Percentiles rank a stretch among this genome's conserved stretches.
Evolutionary conservation across 768 basidiomycete species (phyloP).

Genomic region (Hortiboletus flavorubellus): DNA sequence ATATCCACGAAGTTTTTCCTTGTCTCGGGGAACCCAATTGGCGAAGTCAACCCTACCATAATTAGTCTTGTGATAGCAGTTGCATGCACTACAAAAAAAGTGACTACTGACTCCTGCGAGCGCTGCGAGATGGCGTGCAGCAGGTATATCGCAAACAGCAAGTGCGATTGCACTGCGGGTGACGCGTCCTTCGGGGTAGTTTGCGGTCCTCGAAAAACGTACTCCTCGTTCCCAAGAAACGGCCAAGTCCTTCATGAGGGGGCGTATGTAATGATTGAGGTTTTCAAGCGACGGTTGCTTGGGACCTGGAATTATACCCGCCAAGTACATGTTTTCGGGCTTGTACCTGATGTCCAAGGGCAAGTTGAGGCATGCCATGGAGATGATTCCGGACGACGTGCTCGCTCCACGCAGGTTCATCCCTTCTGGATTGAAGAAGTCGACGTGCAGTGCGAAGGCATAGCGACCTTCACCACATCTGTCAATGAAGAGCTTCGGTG

Average conservation of each 20-base stretch:
- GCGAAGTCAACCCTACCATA: constrained; percentile 6
- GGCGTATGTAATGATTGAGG: constrained; percentile 35
- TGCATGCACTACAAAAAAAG: constrained; percentile 31
- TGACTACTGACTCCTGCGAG: constrained; percentile 12
- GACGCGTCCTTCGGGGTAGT: constrained; percentile 13
- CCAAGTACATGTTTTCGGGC: constrained; percentile 38
- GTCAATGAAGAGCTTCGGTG: constrained; percentile 4
- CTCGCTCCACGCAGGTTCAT: constrained; percentile 27
- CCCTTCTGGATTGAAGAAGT: constrained; percentile 36
- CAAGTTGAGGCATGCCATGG: constrained; percentile 21
- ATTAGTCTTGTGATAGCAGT: constrained; percentile 18
- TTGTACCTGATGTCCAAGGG: constrained; percentile 21
- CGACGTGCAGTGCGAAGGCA: constrained; percentile 30
- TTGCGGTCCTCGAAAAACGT: constrained; percentile 15
- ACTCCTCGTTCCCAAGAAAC: constrained; percentile 32
- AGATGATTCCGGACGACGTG: constrained; percentile 18
- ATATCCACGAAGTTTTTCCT: background rate
- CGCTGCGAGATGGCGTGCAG: constrained; percentile 26
- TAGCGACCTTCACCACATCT: constrained; percentile 22
- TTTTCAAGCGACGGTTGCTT: constrained; percentile 30
- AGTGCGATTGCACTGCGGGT: constrained; percentile 27
- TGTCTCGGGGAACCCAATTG: constrained; percentile 15
- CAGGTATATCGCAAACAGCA: constrained; percentile 37
- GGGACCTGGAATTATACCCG: constrained; percentile 37
- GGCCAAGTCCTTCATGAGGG: constrained; percentile 34